A percentile compares a stretch with the other conserved stretches of the same genome.
phyloP scores from a whole-genome alignment of 371 early-diverging fungal genomes.

The Syncephalastrum sp. region DNA sequence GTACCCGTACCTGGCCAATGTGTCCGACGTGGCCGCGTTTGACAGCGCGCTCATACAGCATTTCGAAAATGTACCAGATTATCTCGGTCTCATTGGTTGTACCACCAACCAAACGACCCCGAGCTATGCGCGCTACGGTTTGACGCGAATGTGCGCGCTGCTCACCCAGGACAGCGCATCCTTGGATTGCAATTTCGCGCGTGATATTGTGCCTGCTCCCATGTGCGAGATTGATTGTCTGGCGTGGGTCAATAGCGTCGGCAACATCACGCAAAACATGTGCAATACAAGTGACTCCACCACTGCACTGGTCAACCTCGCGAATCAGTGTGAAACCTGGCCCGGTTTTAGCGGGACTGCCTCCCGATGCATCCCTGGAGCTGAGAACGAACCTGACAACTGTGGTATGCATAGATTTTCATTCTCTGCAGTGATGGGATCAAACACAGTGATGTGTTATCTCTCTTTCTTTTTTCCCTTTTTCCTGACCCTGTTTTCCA shows the following conservation, averaged over 20 bases:
- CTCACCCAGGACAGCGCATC: conserved; percentile 28
- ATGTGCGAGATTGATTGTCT: conserved; percentile 32
- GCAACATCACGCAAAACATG: conserved; percentile 17
- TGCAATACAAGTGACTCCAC: conserved; percentile 15
- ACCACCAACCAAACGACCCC: conserved; percentile 15
- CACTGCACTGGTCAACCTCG: conserved; percentile 7
- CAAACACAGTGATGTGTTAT: not conserved
- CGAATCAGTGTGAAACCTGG: conserved; percentile 27
- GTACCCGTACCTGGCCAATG: conserved; percentile 30
- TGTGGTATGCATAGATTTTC: conserved; percentile 27
- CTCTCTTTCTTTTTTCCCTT: not conserved
- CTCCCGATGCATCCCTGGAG: conserved; percentile 31
- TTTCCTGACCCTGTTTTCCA: not conserved
- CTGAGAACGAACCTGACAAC: conserved; percentile 39
- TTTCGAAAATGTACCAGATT: conserved; percentile 23
- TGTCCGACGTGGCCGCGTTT: conserved; percentile 30
- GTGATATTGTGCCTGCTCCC: conserved; percentile 22
- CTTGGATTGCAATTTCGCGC: conserved; percentile 25
- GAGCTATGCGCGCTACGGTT: conserved; percentile 36
- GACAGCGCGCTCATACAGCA: conserved; percentile 22
- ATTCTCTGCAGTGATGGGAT: not conserved
- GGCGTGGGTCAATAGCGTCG: conserved; percentile 26
- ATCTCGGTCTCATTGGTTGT: conserved; percentile 31
- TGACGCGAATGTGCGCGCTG: conserved; percentile 29
- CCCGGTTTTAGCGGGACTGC: conserved; percentile 28